Base-by-base conservation (phyloP, 1,139 yeast species). In the Kodamaea arcana region DNA sequence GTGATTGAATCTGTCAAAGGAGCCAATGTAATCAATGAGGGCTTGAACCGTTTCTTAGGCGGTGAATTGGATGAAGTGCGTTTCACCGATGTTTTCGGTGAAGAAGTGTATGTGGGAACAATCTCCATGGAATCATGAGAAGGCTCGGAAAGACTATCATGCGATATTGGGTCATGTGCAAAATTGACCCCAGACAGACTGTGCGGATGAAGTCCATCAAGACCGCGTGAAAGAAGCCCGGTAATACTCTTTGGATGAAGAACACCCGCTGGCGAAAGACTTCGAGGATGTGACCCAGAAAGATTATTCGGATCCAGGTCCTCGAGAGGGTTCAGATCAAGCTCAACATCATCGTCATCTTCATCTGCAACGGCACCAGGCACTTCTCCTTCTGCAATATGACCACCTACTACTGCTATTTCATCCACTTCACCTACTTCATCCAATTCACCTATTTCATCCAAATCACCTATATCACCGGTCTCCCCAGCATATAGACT, bases 1-100 rank as follows among this genome's bases (percentile, higher is more conserved):
- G 54, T 46, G 8, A 65, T 51, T 9, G 71, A 62, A 8, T 49
- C 48, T 0, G 47, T 35, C 11, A 58, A 36, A 3, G 75, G 75
- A 9, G 44, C 46, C 14, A 69, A 49, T 1, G 56, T 46, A 13
- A 65, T 51, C 11, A 25, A 17, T 12, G 28, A 10, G 11, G 12
- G 11, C 11, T 25, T 25, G 11, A 14, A 4, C 6, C 28, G 28
- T 11, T 25, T 25, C 28, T 13, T 17, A 13, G 17, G 28, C 9
- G 22, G 9, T 9, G 17, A 25, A 6, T 14, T 12, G 6, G 12
- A 9, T 14, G 15, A 9, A 18, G 22, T 7, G 4, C 28, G 5
- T 11, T 25, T 25, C 26, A 24, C 12, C 8, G 17, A 25, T n/a
- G n/a, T n/a, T 14, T 14, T 25, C 14, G 28, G 28, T 8, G 28